Conservation (phyloP, 2,329 filamentous ascomycete genomes). For the Pestalotiopsis fici region DNA sequence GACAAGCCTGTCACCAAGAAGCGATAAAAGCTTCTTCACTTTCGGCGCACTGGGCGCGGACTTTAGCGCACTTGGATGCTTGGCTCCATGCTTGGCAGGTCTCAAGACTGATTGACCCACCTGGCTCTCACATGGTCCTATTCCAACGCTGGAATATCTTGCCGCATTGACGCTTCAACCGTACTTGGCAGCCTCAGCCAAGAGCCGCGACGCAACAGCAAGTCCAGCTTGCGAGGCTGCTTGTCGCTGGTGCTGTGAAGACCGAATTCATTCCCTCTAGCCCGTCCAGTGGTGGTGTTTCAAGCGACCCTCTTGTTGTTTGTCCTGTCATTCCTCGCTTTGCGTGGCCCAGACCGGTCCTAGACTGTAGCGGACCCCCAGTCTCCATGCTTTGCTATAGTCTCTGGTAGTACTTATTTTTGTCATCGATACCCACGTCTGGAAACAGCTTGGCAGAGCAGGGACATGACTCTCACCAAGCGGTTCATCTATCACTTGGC, state of each 20-base stretch:
- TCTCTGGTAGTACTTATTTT: conserved; percentile 18
- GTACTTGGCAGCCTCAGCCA: conserved; percentile 31
- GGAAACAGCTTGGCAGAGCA: conserved; percentile 28
- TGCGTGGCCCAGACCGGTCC: not conserved
- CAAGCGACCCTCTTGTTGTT: conserved; percentile 16
- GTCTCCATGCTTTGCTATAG: conserved; percentile 1
- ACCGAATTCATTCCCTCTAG: conserved; percentile 17
- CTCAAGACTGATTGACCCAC: conserved; percentile 24
- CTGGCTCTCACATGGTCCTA: conserved; percentile 25
- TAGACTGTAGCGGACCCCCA: not conserved
- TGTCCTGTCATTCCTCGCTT: not conserved
- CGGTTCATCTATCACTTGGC: conserved; percentile 8
- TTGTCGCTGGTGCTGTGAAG: conserved; percentile 10
- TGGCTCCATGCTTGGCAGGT: conserved; percentile 8
- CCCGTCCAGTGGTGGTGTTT: conserved; percentile 17
- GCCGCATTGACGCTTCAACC: conserved; percentile 30
- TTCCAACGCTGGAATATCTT: conserved; percentile 9
- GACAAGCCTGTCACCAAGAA: not conserved
- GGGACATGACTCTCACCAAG: conserved; percentile 8
- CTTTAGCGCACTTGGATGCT: not conserved
- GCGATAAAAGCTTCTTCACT: conserved; percentile 8
- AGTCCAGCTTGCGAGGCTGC: conserved; percentile 13
- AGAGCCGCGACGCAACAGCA: conserved; percentile 23
- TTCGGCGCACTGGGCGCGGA: conserved; percentile 4
- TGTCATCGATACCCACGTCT: conserved; percentile 16